phyloP scores from a whole-genome alignment of 257 asterid species.

The Nicotiana benthamiana region DNA sequence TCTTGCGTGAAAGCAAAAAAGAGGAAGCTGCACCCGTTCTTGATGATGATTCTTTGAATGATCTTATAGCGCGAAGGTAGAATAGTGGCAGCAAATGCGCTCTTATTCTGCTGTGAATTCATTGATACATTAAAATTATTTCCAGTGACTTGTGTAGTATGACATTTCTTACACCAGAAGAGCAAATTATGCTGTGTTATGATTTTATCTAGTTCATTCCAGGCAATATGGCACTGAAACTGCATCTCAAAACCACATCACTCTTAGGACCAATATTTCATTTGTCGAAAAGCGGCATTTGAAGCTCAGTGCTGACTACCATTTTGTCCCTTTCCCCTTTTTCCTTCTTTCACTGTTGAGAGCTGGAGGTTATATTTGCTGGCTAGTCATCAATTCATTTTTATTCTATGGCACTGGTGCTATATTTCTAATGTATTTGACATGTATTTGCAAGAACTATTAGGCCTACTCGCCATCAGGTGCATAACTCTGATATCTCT shows the following conservation, averaged over 20 bases:
- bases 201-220: neutral
- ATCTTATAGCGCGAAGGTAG: slow-evolving; percentile 91
- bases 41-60: slow-evolving; percentile 93
- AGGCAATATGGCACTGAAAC: neutral
- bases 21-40: slow-evolving; percentile 94
- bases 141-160: neutral
- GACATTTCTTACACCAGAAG: neutral
- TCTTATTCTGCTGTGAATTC: slow-evolving; percentile 6
- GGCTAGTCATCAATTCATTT: neutral
- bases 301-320: neutral
- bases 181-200: neutral
- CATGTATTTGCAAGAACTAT: neutral
- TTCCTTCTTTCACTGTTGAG: neutral
- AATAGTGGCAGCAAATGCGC: slow-evolving; percentile 2
- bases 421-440: neutral
- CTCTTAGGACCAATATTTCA: neutral
- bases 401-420: neutral
- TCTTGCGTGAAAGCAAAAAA: slow-evolving; percentile 91
- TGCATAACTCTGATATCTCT: neutral
- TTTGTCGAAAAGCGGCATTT: neutral
- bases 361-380: neutral
- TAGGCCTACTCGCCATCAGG: neutral
- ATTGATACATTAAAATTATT: neutral
- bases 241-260: neutral
- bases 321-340: neutral